Evolutionary conservation across 805 yeast species (phyloP).

Genomic region (Candida sakaeoensis): DNA sequence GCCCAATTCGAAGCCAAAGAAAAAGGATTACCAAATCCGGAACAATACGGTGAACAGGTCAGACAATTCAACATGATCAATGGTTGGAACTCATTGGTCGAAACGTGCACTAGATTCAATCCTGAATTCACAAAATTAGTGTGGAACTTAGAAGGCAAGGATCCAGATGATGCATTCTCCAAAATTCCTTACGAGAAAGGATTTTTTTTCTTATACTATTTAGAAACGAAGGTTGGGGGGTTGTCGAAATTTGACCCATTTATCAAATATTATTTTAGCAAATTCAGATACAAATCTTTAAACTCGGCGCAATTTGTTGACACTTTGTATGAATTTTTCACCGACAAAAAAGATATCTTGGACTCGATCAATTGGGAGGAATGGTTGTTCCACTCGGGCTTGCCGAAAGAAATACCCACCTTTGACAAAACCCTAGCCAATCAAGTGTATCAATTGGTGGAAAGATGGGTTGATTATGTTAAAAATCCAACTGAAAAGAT

Average conservation of each 20-base stretch:
- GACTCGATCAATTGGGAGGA: constrained; percentile 25
- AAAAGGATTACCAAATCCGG: constrained; percentile 12
- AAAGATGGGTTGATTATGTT: constrained; percentile 18
- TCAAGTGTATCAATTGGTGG: constrained; percentile 21
- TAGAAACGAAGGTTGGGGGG: constrained; percentile 25
- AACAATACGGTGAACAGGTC: constrained; percentile 26
- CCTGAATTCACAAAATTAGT: constrained; percentile 20
- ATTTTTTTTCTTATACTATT: constrained; percentile 26
- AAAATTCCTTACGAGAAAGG: constrained; percentile 36
- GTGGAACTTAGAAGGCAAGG: constrained; percentile 16
- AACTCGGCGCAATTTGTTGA: constrained; percentile 25
- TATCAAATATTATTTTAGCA: constrained; percentile 26
- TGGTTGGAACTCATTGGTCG: constrained; percentile 29
- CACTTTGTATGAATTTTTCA: constrained; percentile 23
- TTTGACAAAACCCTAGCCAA: constrained; percentile 28
- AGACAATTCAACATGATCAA: constrained; percentile 29
- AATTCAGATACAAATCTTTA: constrained; percentile 25
- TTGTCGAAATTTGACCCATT: constrained; percentile 23
- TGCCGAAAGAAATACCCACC: constrained; percentile 23
- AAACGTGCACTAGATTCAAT: constrained; percentile 20
- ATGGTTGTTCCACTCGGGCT: constrained; percentile 26
- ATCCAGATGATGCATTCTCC: constrained; percentile 23
- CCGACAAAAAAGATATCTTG: constrained; percentile 17
- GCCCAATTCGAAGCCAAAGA: constrained; percentile 23
- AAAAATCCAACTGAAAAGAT: not conserved